Percentiles rank a stretch among this genome's conserved stretches.
These are phyloP conservation scores for Cicer judaicum DNA, from an alignment of 306 rosid species.

Conservation along the genomic window DNA sequence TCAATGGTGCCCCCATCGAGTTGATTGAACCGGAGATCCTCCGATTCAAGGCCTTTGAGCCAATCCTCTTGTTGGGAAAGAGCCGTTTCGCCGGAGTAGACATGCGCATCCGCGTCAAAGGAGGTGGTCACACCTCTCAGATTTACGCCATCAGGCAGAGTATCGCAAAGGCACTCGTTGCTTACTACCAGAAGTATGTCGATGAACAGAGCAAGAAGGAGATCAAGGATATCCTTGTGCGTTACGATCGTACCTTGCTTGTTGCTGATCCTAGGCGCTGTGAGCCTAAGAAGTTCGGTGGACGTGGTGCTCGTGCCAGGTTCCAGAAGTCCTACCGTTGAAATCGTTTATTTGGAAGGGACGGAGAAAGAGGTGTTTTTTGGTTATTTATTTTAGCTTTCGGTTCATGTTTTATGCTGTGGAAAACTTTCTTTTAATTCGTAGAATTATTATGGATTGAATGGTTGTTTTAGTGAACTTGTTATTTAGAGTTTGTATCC, in stretches of 20 bases:
- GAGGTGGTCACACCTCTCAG: slow-evolving; percentile 88
- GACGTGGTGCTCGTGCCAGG: slow-evolving; percentile 89
- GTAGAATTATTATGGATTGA: slow-evolving; percentile 15
- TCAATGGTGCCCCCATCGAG: slow-evolving; percentile 87
- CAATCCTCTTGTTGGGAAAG: slow-evolving; percentile 71
- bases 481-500: slow-evolving; percentile 8
- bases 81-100: slow-evolving; percentile 77
- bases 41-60: slow-evolving; percentile 82
- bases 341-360: neutral
- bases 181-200: slow-evolving; percentile 83
- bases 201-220: slow-evolving; percentile 96
- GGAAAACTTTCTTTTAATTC: slow-evolving; percentile 38
- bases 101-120: slow-evolving; percentile 81
- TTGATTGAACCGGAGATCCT: slow-evolving; percentile 82
- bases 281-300: slow-evolving; percentile 95
- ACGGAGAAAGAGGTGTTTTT: slow-evolving; percentile 15
- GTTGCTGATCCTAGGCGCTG: slow-evolving; percentile 89
- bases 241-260: slow-evolving; percentile 76
- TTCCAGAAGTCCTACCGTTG: slow-evolving; percentile 96
- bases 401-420: slow-evolving; percentile 56
- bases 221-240: slow-evolving; percentile 76
- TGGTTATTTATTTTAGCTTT: slow-evolving; percentile 22
- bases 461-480: slow-evolving; percentile 6
- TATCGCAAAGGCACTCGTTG: slow-evolving; percentile 79
- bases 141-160: slow-evolving; percentile 88